Conservation (phyloP, 208 protist genomes). For the Acanthamoeba sp. region DNA sequence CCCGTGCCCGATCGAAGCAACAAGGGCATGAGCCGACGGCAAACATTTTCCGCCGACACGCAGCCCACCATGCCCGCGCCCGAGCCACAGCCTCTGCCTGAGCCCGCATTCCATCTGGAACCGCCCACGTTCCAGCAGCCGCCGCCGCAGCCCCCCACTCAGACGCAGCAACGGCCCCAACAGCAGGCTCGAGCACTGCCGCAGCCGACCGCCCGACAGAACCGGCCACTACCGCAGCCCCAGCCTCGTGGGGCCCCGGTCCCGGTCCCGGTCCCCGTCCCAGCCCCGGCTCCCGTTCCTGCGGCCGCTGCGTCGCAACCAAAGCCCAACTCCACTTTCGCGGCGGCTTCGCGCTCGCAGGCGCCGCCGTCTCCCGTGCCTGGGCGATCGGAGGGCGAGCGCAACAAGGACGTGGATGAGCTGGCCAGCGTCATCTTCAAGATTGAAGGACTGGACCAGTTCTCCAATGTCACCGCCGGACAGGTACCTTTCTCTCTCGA, state of each 20-base stretch:
- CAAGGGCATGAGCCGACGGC: not conserved
- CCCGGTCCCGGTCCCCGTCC: too few species aligned
- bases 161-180: not conserved
- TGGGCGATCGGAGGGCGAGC: not conserved
- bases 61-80: not conserved
- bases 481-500: not conserved
- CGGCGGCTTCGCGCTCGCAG: not conserved
- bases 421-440: constrained; percentile 26
- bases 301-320: too few species aligned
- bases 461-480: not conserved
- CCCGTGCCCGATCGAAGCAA: not conserved
- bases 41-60: not conserved
- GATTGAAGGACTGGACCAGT: constrained; percentile 16
- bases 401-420: not conserved
- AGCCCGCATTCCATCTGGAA: not conserved
- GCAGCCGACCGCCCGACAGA: not conserved
- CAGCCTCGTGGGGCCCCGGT: too few species aligned
- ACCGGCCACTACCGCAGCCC: not conserved
- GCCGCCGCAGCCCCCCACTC: not conserved
- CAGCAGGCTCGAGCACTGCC: not conserved
- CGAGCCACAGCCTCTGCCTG: not conserved
- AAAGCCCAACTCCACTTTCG: not conserved
- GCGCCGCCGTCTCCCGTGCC: not conserved
- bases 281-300: too few species aligned
- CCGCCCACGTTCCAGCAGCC: not conserved